These are phyloP conservation scores for Penicillium paradoxum DNA, from an alignment of 495 filamentous ascomycete species.

Conservation along the genomic window DNA sequence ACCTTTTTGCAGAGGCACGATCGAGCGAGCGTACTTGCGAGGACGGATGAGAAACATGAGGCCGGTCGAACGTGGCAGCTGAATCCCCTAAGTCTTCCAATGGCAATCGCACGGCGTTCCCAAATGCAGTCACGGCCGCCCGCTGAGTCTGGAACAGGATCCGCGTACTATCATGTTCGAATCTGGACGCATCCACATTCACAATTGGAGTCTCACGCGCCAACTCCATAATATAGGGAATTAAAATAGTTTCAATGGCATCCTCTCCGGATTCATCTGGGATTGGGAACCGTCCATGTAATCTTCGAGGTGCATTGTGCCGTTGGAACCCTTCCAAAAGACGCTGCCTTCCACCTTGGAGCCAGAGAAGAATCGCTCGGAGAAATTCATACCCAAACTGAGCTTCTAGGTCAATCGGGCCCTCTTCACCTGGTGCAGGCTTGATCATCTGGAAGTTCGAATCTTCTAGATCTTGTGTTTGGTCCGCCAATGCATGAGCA, in stretches of 20 bases:
- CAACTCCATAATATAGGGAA: constrained; percentile 54
- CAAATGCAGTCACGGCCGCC: constrained; percentile 55
- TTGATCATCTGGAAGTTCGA: constrained; percentile 36
- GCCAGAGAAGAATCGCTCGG: constrained; percentile 58
- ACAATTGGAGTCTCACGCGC: constrained; percentile 45
- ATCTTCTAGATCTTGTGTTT: constrained; percentile 18
- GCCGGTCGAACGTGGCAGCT: constrained; percentile 30
- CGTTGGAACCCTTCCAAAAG: constrained; percentile 54
- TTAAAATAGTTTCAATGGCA: constrained; percentile 51
- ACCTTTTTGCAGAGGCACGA: constrained; percentile 40
- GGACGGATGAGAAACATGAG: constrained; percentile 18
- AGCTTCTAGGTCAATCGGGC: constrained; percentile 32
- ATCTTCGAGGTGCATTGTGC: constrained; percentile 26
- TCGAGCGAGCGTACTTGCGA: constrained; percentile 30
- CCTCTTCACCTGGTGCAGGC: constrained; percentile 46
- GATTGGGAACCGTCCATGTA: constrained; percentile 48
- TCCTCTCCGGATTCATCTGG: constrained; percentile 41
- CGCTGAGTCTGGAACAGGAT: constrained; percentile 50
- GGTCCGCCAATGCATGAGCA: constrained; percentile 49
- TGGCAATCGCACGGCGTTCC: constrained; percentile 46
- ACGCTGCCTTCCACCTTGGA: constrained; percentile 50
- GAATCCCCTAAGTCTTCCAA: constrained; percentile 40
- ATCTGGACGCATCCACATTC: constrained; percentile 56
- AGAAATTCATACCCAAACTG: constrained; percentile 63
- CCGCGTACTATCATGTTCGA: constrained; percentile 51